Evolutionary conservation across 2,329 filamentous ascomycete species (phyloP).

Genomic region (Trichoderma simmonsii): DNA sequence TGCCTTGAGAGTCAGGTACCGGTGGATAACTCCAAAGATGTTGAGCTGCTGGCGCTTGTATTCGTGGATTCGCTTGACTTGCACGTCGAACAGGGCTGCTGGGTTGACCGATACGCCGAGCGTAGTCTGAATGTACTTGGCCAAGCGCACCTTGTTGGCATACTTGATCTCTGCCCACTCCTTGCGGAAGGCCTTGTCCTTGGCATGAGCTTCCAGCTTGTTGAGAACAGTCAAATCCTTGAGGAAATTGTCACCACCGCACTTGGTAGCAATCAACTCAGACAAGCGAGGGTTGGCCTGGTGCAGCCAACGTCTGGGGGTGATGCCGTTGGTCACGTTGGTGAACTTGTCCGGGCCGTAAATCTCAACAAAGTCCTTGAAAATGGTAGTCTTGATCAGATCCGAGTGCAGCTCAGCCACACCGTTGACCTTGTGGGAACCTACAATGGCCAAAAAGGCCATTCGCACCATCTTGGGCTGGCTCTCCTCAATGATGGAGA

Average conservation of each 20-base stretch:
- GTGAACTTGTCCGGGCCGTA: constrained; percentile 97
- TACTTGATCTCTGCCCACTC: constrained; percentile 97
- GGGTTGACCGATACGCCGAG: constrained; percentile 83
- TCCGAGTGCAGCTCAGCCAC: constrained; percentile 97
- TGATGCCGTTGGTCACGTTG: constrained; percentile 98
- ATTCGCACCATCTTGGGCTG: constrained; percentile 98
- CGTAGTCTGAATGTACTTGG: constrained; percentile 82
- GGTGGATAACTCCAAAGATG: constrained; percentile 95
- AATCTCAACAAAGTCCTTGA: constrained; percentile 96
- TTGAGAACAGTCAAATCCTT: constrained; percentile 86
- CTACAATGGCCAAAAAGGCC: constrained; percentile 91
- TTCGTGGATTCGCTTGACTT: constrained; percentile 98
- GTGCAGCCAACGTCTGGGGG: constrained; percentile 91
- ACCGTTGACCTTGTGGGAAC: constrained; percentile 98
- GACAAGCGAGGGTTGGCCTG: constrained; percentile 94
- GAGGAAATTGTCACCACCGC: constrained; percentile 78
- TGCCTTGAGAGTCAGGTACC: constrained; percentile 84
- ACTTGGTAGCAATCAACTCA: constrained; percentile 86
- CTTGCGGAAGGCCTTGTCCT: constrained; percentile 87
- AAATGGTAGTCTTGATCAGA: constrained; percentile 97
- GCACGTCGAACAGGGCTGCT: constrained; percentile 85
- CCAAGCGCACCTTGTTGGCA: constrained; percentile 89
- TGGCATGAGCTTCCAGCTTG: constrained; percentile 76
- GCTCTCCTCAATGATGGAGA: constrained; percentile 98
- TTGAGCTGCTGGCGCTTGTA: constrained; percentile 99